A percentile compares a stretch with the other conserved stretches of the same genome.
phyloP scores from a whole-genome alignment of 1,139 yeast genomes.

The Suhomyces maxii region DNA sequence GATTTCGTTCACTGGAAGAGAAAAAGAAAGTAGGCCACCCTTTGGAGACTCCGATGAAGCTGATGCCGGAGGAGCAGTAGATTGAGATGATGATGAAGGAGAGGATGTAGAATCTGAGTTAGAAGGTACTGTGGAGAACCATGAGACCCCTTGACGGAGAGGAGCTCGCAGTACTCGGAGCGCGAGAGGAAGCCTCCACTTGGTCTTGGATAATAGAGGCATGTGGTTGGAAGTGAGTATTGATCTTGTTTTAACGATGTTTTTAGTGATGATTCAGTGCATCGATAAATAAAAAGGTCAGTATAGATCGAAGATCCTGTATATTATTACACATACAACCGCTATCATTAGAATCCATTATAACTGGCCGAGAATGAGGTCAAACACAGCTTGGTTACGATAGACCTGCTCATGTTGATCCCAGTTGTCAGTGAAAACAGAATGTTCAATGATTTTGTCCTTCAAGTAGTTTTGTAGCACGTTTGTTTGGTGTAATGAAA shows the following conservation, averaged over 20 bases:
- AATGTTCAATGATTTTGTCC: slow-evolving; percentile 4
- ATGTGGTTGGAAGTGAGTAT: too few relatives aligned
- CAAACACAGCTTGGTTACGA: slow-evolving; percentile 22
- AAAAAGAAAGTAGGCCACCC: not conserved
- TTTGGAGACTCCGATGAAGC: not conserved
- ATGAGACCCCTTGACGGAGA: too few relatives aligned
- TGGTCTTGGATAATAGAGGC: too few relatives aligned
- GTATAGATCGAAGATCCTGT: not conserved
- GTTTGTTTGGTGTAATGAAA: slow-evolving; percentile 27
- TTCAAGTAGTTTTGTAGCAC: slow-evolving; percentile 19
- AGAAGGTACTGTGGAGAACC: too few relatives aligned
- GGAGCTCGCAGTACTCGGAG: not conserved
- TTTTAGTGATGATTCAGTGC: too few relatives aligned
- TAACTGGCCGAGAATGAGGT: not conserved
- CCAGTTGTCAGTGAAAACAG: slow-evolving; percentile 22
- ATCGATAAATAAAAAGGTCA: too few relatives aligned
- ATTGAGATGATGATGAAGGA: not conserved
- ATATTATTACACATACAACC: too few relatives aligned
- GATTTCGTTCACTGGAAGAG: slow-evolving; percentile 6
- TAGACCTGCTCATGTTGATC: slow-evolving; percentile 41
- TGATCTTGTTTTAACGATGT: too few relatives aligned
- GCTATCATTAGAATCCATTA: too few relatives aligned
- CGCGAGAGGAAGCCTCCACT: not conserved
- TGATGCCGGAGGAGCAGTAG: not conserved
- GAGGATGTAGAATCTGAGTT: not conserved